Evolutionary conservation across 495 filamentous ascomycete genomes (phyloP).

Genomic region (Penicillium diatomitis): DNA sequence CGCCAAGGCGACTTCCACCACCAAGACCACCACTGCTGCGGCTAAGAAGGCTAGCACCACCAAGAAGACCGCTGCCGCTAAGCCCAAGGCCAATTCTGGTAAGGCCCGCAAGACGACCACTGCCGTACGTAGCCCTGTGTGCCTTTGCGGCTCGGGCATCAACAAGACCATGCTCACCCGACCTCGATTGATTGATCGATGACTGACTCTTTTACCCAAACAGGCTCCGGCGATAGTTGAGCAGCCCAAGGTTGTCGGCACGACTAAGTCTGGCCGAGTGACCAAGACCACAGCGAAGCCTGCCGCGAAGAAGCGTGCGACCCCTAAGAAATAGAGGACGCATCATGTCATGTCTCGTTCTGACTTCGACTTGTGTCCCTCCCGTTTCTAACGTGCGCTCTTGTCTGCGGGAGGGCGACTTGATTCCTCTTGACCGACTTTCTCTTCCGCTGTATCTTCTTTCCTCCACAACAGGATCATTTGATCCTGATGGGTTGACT

Average conservation of each 20-base stretch:
- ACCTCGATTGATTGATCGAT: conserved; percentile 1
- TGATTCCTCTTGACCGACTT: conserved; percentile 7
- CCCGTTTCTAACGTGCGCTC: conserved; percentile 22
- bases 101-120: conserved; percentile 42
- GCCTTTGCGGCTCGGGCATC: not conserved
- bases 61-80: conserved; percentile 19
- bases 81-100: conserved; percentile 44
- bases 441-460: conserved; percentile 25
- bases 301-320: conserved; percentile 46
- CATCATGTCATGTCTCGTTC: conserved; percentile 1
- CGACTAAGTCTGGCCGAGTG: conserved; percentile 88
- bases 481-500: conserved; percentile 15
- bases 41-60: conserved; percentile 40
- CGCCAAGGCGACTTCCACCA: conserved; percentile 19
- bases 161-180: not conserved
- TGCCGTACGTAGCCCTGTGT: conserved; percentile 24
- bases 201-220: not conserved
- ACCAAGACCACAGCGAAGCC: conserved; percentile 64
- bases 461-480: conserved; percentile 9
- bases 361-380: conserved; percentile 10
- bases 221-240: conserved; percentile 61
- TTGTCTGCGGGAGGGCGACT: conserved; percentile 12
- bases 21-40: conserved; percentile 21
- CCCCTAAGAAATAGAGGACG: conserved; percentile 48
- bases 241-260: conserved; percentile 63